Base-by-base conservation (phyloP, 495 filamentous ascomycete species). In the Penicillium goetzii region DNA sequence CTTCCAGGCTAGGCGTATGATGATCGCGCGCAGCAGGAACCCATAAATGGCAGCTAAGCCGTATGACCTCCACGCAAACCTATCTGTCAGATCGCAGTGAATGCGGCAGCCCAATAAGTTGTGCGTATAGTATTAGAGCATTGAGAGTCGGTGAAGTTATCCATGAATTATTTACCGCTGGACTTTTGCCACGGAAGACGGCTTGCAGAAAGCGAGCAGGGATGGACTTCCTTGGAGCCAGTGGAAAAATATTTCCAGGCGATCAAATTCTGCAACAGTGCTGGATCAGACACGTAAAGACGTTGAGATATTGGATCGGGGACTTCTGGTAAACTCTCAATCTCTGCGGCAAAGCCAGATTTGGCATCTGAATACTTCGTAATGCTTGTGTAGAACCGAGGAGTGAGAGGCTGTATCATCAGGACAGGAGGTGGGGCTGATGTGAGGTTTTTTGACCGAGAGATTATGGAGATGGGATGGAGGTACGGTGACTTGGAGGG, bases 311-410 rank as follows among this genome's bases (percentile, higher is more conserved):
- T 40, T 12, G 54, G 34, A 26, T 56, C 54, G 36, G n/a, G 26
- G 17, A 26, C 25, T 7, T 41, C 34, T 5, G 54, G 54, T 17
- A 34, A 15, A 23, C 12, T 40, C 34, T 56, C 30, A 4, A 41
- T 41, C 19, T 56, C 54, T 21, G 32, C 30, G 6, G 19, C 0
- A 41, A 56, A 40, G 17, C 30, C 54, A 3, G 12, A 23, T 15
- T 23, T 23, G 36, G 34, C 21, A 40, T 38, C 32, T 14, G 17
- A 1, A 21, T 58, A 58, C n/a, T 58, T 45, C 4, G 26, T 2
- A 58, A 58, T 58, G 15, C 34, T 45, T 9, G 56, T 58, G 56
- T 58, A 58, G 40, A 58, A 58, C 25, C 26, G 21, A 19, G 56
- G 56, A 0, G 56, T 58, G 6, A 58, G 56, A 34, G 56, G 56